phyloP scores from a whole-genome alignment of 768 basidiomycete genomes.

The Pulveroboletus sp. region DNA sequence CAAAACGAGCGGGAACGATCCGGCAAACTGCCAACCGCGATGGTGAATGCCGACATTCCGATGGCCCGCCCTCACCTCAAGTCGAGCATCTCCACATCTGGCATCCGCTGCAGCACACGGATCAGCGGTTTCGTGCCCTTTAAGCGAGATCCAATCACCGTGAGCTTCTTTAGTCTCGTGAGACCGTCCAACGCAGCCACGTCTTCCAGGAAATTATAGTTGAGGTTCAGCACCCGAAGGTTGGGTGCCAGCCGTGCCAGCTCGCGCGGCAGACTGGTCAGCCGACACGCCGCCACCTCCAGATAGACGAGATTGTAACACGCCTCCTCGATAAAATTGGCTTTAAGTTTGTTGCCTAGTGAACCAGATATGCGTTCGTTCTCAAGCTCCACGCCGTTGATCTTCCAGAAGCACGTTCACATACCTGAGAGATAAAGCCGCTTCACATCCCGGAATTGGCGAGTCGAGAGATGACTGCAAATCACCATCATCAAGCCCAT shows the following conservation, averaged over 20 bases:
- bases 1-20: not conserved
- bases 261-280: conserved; percentile 67
- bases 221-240: conserved; percentile 86
- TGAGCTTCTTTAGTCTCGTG: conserved; percentile 73
- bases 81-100: conserved; percentile 84
- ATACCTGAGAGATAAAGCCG: conserved; percentile 90
- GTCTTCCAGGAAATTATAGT: conserved; percentile 94
- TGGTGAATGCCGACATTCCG: conserved; percentile 8
- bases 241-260: conserved; percentile 72
- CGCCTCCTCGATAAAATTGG: conserved; percentile 59
- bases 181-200: conserved; percentile 64
- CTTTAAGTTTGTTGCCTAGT: conserved; percentile 67
- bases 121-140: conserved; percentile 71
- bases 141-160: conserved; percentile 79
- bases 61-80: conserved; percentile 58
- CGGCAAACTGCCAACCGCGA: too few relatives aligned
- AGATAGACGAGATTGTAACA: conserved; percentile 91
- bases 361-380: conserved; percentile 21
- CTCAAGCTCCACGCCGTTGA: conserved; percentile 11
- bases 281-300: conserved; percentile 83
- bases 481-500: conserved; percentile 31
- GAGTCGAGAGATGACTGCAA: conserved; percentile 41
- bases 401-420: conserved; percentile 30
- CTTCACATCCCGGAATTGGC: conserved; percentile 87
- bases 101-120: conserved; percentile 63